Conservation (phyloP, 2,329 filamentous ascomycete genomes). For the Cordyceps fumosorosea region DNA sequence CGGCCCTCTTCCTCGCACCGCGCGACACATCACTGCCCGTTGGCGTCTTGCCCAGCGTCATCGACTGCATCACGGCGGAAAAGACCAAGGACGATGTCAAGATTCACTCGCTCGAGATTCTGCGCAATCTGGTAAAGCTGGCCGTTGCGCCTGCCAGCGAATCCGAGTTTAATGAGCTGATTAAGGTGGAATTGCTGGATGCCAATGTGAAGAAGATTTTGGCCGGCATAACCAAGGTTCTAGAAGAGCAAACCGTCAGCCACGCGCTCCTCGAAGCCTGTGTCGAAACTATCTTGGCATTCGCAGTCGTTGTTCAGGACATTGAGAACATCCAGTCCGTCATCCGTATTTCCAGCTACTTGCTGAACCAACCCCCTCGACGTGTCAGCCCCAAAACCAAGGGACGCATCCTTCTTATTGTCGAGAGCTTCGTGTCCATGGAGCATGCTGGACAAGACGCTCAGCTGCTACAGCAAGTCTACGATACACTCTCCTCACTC, state of each 20-base stretch:
- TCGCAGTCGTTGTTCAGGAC: constrained; percentile 63
- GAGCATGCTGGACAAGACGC: constrained; percentile 38
- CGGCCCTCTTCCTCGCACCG: constrained; percentile 58
- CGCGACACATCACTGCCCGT: constrained; percentile 38
- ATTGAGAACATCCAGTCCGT: constrained; percentile 67
- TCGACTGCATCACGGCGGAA: constrained; percentile 63
- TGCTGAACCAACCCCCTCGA: constrained; percentile 78
- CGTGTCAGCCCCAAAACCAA: constrained; percentile 80
- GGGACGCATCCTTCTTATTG: constrained; percentile 67
- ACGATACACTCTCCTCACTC: constrained; percentile 67
- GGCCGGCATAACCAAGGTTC: constrained; percentile 59
- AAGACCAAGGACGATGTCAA: constrained; percentile 85
- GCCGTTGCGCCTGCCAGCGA: constrained; percentile 48
- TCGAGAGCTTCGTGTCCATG: constrained; percentile 72
- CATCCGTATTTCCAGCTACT: constrained; percentile 70
- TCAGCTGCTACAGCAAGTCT: constrained; percentile 56
- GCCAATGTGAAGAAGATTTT: constrained; percentile 55
- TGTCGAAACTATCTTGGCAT: constrained; percentile 70
- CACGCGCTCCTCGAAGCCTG: constrained; percentile 73
- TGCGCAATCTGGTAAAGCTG: constrained; percentile 61
- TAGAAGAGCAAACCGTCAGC: constrained; percentile 54
- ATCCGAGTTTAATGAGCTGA: constrained; percentile 50
- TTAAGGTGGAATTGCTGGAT: constrained; percentile 49
- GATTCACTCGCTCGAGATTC: constrained; percentile 68
- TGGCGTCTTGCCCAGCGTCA: constrained; percentile 62